A percentile compares a stretch with the other conserved stretches of the same genome.
These are phyloP conservation scores for Mucor ambiguus DNA, from an alignment of 371 early-diverging fungal species.

Conservation along the genomic window DNA sequence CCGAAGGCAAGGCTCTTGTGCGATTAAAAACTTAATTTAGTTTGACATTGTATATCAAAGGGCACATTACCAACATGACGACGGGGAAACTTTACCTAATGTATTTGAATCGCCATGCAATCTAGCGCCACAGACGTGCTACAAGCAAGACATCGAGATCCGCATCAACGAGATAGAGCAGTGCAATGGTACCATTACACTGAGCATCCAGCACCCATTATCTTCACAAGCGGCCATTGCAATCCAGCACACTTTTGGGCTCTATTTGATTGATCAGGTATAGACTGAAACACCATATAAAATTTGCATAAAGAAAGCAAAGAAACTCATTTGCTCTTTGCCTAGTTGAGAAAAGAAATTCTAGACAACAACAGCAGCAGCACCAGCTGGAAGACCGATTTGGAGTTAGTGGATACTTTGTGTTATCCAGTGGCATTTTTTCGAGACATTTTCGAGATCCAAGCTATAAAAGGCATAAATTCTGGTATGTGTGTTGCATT, in stretches of 20 bases:
- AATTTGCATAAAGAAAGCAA: neutral
- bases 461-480: constrained; percentile 27
- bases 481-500: constrained; percentile 16
- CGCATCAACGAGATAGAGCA: constrained; percentile 12
- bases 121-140: constrained; percentile 12
- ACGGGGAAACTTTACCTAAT: neutral
- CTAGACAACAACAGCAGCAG: neutral
- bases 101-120: constrained; percentile 4
- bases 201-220: constrained; percentile 27
- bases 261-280: constrained; percentile 52
- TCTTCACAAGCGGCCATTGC: constrained; percentile 13
- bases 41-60: neutral
- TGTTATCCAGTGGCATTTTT: constrained; percentile 21
- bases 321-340: too few relatives aligned
- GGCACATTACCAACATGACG: neutral
- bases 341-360: neutral
- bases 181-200: constrained; percentile 28
- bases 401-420: neutral
- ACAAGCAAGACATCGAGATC: constrained; percentile 20
- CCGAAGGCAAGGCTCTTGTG: neutral
- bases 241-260: constrained; percentile 37
- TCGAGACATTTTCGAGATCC: constrained; percentile 31
- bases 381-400: neutral
- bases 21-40: constrained; percentile 3
- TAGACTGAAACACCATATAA: neutral